Evolutionary conservation across 306 rosid genomes (phyloP).

Genomic region (Castanea crenata): DNA sequence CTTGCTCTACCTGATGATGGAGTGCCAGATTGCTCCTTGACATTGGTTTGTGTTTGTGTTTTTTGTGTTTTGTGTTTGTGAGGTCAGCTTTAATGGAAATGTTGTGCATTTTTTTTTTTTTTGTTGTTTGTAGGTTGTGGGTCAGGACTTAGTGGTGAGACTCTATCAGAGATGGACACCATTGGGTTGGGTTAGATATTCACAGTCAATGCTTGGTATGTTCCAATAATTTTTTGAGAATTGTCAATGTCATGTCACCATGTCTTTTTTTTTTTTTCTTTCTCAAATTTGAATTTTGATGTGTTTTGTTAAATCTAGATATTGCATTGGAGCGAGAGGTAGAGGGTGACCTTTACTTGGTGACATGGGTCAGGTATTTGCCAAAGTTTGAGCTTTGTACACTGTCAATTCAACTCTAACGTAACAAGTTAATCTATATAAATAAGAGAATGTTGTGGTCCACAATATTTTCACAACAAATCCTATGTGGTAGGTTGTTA

Average conservation of each 20-base stretch:
- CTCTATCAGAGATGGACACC: slow-evolving; percentile 72
- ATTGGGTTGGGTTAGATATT: slow-evolving; percentile 96
- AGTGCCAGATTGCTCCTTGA: slow-evolving; percentile 75
- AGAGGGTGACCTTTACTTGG: slow-evolving; percentile 86
- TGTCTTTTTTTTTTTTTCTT: neutral
- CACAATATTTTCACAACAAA: too few relatives aligned
- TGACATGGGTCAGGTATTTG: slow-evolving; percentile 96
- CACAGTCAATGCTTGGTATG: slow-evolving; percentile 93
- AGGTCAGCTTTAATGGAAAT: too few relatives aligned
- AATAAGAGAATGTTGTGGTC: too few relatives aligned
- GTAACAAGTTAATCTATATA: neutral
- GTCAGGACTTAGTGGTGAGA: slow-evolving; percentile 94
- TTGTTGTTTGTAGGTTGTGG: slow-evolving; percentile 63
- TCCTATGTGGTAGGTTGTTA: too few relatives aligned
- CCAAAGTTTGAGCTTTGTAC: slow-evolving; percentile 1
- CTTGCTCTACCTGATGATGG: slow-evolving; percentile 79
- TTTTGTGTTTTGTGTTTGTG: neutral
- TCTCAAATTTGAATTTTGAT: neutral
- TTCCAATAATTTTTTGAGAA: neutral
- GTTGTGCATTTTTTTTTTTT: too few relatives aligned
- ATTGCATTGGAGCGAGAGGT: slow-evolving; percentile 85
- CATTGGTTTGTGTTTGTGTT: slow-evolving; percentile 46
- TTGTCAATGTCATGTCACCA: too few relatives aligned
- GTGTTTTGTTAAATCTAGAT: slow-evolving; percentile 32
- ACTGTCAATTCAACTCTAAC: neutral